Base-by-base conservation (phyloP, 441 rosid species). In the Aquilaria agallochum region DNA sequence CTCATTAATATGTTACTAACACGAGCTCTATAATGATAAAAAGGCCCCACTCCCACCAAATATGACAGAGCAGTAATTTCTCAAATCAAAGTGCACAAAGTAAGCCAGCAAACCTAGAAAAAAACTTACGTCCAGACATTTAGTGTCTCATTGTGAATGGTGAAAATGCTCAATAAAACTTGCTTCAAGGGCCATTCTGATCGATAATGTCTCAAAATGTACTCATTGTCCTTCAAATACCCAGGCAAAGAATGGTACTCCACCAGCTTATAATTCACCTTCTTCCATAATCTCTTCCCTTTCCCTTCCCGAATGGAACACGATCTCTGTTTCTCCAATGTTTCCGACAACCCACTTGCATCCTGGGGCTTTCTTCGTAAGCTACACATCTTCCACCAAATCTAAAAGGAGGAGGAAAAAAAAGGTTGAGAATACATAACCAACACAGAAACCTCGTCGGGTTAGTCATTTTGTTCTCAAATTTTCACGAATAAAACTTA, bases 131-230 rank as follows among this genome's bases (percentile, higher is more conserved):
- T 87, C 92, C 95, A 90, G 48, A 90, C 91, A 64, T 90, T 87
- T 56, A 90, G 74, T 10, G 97, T 90, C 76, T 88, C 97, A 34
- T 88, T 90, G 65, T 90, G 97, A 64, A 90, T 76, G 27, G 78
- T 71, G 68, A 90, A 90, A 51, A 84, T 78, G 64, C 95, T 90
- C 30, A 90, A 84, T 33, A 90, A 69, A 71, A 72, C 59, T 69
- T 90, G 92, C 83, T 88, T 90, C 68, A 90, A 57, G 0, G 95
- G 97, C 97, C 97, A 87, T 63, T 88, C 89, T 2, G 90, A 65
- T 65, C 97, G 68, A 62, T 88, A 90, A 76, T 90, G 88, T 33
- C 90, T 84, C 55, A 84, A 53, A 53, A 90, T 87, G 66, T 76
- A 87, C 50, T 87, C 95, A 61, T 90, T 90, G 75, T 90, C 91